Evolutionary conservation across 2,329 filamentous ascomycete species (phyloP), one percentile per base, ranked within the genome.

Genomic region (Paecilomyces fulvus): DNA sequence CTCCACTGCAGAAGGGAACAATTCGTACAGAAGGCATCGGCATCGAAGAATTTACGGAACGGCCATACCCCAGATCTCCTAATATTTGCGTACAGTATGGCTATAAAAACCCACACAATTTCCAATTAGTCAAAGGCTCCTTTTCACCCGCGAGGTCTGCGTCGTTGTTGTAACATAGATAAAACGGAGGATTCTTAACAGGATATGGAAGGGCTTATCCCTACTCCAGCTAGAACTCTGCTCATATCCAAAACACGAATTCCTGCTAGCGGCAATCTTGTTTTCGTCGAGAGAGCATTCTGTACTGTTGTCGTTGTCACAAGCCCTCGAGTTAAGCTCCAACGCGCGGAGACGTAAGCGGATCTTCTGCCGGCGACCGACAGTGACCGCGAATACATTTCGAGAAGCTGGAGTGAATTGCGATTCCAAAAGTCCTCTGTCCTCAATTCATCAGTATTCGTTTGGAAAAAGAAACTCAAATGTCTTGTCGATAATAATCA

Each of bases 71-170:
- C 21, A 49, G 48, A 54, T 77, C 75, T 21, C 74, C 75, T 2
- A 78, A 69, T n/a, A 77, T 76, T 53, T 77, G 73, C 3, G 71
- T 73, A 37, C 72, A 75, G 49, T 71, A 74, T 0, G 71, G 71
- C 71, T 70, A 30, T 3, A 5, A 43, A 49, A 52, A 23, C 2
- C 2, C 21, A 28, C 23, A 5, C 10, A 49, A 46, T 30, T 37
- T 23, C 43, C 3, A 43, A 11, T 58, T 53, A 56, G 54, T 46
- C 17, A 14, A 17, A 30, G 21, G 5, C 25, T 14, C 9, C 14
- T 31, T 23, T 14, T 14, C 30, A 23, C 20, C 20, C 14, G 5
- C 14, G 14, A 8, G 3, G 20, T 43, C 37, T 20, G 14, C 37
- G 37, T n/a, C n/a, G n/a, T 43, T 17, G 37, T 17, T n/a, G 17